Conservation (phyloP, 2,329 filamentous ascomycete genomes). For the Bipolaris zeicola region DNA sequence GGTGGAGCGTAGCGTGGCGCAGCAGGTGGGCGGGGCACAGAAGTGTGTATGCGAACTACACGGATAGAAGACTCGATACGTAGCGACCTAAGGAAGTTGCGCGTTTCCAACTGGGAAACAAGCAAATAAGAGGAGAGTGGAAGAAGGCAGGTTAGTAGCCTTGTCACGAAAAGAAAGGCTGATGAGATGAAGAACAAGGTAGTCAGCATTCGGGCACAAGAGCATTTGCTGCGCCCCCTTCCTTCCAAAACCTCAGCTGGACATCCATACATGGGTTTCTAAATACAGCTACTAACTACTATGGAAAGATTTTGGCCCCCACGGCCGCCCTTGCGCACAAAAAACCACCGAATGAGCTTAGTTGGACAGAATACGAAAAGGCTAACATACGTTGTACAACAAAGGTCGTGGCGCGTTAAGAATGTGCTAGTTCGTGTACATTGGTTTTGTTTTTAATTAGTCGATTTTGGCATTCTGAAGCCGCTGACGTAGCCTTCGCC, state of each 20-base stretch:
- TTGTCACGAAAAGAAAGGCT: slow-evolving; percentile 1
- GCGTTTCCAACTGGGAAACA: too few species aligned
- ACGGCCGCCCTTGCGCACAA: not conserved
- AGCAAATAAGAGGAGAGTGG: too few species aligned
- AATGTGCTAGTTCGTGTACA: not conserved
- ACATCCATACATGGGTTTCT: slow-evolving; percentile 3
- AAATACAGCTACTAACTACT: not conserved
- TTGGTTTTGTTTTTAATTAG: not conserved
- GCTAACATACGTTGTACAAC: slow-evolving; percentile 1
- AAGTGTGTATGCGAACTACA: too few species aligned
- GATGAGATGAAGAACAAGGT: slow-evolving; percentile 3
- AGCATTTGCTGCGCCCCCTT: slow-evolving; percentile 20
- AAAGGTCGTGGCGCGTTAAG: not conserved
- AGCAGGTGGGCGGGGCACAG: too few species aligned
- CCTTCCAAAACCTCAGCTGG: slow-evolving; percentile 3
- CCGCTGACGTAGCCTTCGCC: slow-evolving; percentile 37
- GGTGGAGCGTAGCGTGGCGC: too few species aligned
- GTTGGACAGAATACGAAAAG: not conserved
- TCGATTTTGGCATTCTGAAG: slow-evolving; percentile 36
- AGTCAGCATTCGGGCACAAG: slow-evolving; percentile 16
- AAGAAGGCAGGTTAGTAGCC: not conserved
- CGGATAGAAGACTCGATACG: too few species aligned
- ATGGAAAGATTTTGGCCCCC: not conserved
- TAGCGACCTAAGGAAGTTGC: too few species aligned
- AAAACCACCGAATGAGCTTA: too few species aligned